These are phyloP conservation scores for Moesziomyces antarcticus DNA, from an alignment of 1,284 basidiomycete species.

Conservation along the genomic window DNA sequence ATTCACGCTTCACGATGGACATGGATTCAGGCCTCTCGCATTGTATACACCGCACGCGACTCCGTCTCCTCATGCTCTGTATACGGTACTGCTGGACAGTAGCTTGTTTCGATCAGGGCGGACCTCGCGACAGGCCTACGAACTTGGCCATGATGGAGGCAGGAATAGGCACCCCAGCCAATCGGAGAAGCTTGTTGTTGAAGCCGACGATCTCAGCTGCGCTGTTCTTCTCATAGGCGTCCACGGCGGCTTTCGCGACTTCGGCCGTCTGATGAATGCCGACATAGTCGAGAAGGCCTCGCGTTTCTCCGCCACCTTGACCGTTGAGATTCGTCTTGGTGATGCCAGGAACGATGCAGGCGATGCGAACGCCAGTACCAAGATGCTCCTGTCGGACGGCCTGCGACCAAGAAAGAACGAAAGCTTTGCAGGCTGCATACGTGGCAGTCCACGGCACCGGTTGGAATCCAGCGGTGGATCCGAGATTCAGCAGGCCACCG, in stretches of 20 bases:
- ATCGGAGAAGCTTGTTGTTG: conserved; percentile 9
- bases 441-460: conserved; percentile 7
- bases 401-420: conserved; percentile 8
- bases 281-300: conserved; percentile 8
- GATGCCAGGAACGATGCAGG: conserved; percentile 9
- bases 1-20: no score
- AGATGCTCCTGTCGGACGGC: conserved; percentile 2
- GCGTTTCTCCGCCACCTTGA: neutral
- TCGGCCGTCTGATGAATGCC: conserved; percentile 4
- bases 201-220: conserved; percentile 4
- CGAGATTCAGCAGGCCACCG: conserved; percentile 1
- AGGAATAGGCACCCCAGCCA: neutral
- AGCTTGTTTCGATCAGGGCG: no score
- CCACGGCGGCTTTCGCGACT: conserved; percentile 1
- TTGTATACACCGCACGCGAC: no score
- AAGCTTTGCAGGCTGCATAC: conserved; percentile 7
- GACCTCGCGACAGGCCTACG: neutral
- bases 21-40: no score
- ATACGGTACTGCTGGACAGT: no score
- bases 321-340: conserved; percentile 4
- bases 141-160: neutral
- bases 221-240: conserved; percentile 7
- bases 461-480: conserved; percentile 2
- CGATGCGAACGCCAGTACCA: neutral
- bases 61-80: no score